Conservation (phyloP, 1,284 basidiomycete species). For the Veloporphyrellus conicus region DNA sequence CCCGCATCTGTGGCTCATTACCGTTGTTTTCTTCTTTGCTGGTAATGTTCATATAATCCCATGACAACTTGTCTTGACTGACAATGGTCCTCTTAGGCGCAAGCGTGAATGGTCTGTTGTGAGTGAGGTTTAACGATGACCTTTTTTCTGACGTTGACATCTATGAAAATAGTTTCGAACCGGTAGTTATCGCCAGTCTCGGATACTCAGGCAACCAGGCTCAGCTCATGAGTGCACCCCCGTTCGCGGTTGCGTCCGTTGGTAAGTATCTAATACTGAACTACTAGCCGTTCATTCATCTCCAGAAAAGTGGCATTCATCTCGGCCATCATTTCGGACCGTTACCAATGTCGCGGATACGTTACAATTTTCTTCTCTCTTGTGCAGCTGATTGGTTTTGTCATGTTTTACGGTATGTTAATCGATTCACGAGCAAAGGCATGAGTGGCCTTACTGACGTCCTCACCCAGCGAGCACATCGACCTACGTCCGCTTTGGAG, state of each 20-base stretch:
- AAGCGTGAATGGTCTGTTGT: slow-evolving; percentile 38
- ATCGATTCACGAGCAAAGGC: too few relatives aligned
- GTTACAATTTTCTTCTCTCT: slow-evolving; percentile 37
- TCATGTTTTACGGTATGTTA: slow-evolving; percentile 33
- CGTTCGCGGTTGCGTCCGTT: slow-evolving; percentile 41
- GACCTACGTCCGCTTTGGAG: slow-evolving; percentile 44
- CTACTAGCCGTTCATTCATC: not conserved
- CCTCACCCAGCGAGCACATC: slow-evolving; percentile 20
- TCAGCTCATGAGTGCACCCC: slow-evolving; percentile 49
- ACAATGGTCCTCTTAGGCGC: slow-evolving; percentile 32
- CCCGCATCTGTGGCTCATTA: slow-evolving; percentile 31
- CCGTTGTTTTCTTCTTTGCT: slow-evolving; percentile 22
- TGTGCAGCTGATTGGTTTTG: slow-evolving; percentile 41
- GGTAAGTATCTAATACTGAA: slow-evolving; percentile 26
- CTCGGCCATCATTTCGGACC: slow-evolving; percentile 41
- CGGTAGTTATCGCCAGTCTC: slow-evolving; percentile 46
- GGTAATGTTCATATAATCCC: slow-evolving; percentile 16
- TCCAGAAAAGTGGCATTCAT: slow-evolving; percentile 35
- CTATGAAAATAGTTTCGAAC: slow-evolving; percentile 43
- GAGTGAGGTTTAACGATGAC: not conserved
- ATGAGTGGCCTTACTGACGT: not conserved
- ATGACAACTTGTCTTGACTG: not conserved
- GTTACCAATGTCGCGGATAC: slow-evolving; percentile 42
- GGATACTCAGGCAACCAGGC: slow-evolving; percentile 42
- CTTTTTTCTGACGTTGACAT: slow-evolving; percentile 3